phyloP scores from a whole-genome alignment of 768 basidiomycete species.

The Trametes cinnabarina region DNA sequence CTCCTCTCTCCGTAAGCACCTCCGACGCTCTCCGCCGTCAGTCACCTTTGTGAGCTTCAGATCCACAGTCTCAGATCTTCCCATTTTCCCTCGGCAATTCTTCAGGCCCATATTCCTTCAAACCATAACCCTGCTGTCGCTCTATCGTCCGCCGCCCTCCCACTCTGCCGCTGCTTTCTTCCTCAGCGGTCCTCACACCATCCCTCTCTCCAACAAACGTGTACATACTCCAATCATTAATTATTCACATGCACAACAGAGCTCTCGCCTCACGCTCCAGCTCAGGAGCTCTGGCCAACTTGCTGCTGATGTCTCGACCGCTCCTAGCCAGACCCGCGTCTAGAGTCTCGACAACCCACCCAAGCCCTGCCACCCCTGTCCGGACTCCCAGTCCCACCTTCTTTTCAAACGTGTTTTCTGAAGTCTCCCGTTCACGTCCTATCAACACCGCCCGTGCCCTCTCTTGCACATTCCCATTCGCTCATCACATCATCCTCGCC shows the following conservation, averaged over 20 bases:
- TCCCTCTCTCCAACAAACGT: background rate
- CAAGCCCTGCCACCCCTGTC: background rate
- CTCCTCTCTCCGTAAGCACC: conserved; percentile 4
- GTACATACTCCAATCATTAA: background rate
- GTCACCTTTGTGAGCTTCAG: background rate
- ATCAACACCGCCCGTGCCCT: background rate
- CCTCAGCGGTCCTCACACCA: background rate
- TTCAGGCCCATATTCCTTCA: background rate
- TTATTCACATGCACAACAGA: background rate
- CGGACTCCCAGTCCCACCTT: background rate
- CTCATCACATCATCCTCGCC: background rate
- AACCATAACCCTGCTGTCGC: conserved; percentile 1
- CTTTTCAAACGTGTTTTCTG: conserved; percentile 12
- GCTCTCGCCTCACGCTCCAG: background rate
- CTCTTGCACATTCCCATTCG: background rate
- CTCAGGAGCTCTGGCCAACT: background rate
- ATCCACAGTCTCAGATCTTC: conserved; percentile 5
- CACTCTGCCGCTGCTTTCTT: background rate
- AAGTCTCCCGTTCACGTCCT: too few species aligned
- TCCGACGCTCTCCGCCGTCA: conserved; percentile 6
- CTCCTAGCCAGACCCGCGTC: background rate
- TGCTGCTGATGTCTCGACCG: background rate
- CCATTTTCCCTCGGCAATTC: background rate
- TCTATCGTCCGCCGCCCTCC: background rate
- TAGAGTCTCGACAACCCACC: background rate